Base-by-base conservation (phyloP, 768 basidiomycete species). In the Kondoa subrosea region DNA sequence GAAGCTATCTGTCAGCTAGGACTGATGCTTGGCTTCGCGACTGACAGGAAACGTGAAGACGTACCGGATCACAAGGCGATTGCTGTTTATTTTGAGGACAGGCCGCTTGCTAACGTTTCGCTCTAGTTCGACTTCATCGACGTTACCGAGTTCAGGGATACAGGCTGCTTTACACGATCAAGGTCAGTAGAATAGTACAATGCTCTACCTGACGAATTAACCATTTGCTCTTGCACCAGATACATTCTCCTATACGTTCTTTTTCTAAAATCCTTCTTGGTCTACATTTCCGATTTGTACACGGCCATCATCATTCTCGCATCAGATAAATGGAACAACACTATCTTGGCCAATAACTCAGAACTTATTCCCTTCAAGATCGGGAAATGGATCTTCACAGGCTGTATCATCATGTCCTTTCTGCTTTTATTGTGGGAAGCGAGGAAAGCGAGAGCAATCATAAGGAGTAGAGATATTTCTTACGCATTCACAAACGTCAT, bases 401-500 rank as follows among this genome's bases (percentile, higher is more conserved):
- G 90, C 59, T 97, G 93, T 78, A 97, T 99, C 82, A 87, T 95
- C 73, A 89, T 95, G 77, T 91, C 89, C n/a, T 97, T 96, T 80
- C 81, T 99, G 31, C 80, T 99, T 76, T 91, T 96, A 72, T 88
- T 85, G 4, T 99, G 96, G 77, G 95, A 99, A 76, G 82, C 85
- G 1, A 84, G 85, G 77, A 97, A 97, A 78, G 80, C 93, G 27
- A 88, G 90, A 79, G 88, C 87, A 78, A 95, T 99, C 76, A 87
- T 99, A 75, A 85, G 85, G 34, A 91, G 89, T 76, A 85, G 91
- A 72, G 95, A 99, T 77, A 97, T 99, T 70, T 91, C 91, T 30
- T 97, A 91, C 75, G 90, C 92, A 34, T 97, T 93, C 80, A 97
- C 95, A 73, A 97, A 97, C 76, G 84, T 96, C 75, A 87, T 95